These are phyloP conservation scores for Allomyces macrogynus DNA, from an alignment of 192 early-diverging fungal genomes.

Conservation along the genomic window DNA sequence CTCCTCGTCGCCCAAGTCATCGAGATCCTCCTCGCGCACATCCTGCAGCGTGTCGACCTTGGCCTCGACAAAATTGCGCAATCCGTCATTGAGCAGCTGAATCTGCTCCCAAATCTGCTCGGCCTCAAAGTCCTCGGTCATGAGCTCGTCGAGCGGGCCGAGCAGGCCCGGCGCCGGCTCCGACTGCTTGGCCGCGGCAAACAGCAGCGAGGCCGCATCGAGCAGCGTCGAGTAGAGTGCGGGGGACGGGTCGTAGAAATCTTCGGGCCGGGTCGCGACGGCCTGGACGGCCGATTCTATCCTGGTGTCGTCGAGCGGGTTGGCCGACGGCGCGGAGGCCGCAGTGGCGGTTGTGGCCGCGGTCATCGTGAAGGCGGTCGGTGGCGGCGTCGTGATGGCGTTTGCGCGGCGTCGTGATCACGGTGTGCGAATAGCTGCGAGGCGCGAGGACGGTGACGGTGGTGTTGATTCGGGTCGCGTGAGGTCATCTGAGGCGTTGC, in stretches of 20 bases:
- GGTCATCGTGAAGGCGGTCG: no score
- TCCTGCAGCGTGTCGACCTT: conserved; percentile 10
- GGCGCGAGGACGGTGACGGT: no score
- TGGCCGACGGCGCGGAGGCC: no score
- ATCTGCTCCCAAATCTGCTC: conserved; percentile 92
- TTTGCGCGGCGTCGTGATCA: no score
- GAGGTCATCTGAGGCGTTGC: no score
- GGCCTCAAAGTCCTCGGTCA: conserved; percentile 49
- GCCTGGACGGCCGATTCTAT: neutral
- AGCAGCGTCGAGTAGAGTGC: neutral
- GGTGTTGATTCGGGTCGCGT: no score
- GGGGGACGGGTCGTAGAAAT: neutral
- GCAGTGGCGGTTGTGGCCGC: no score
- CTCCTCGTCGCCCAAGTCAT: conserved; percentile 17
- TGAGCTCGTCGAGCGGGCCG: conserved; percentile 34
- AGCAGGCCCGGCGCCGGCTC: conserved; percentile 22
- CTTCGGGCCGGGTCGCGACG: neutral
- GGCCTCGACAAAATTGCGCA: conserved; percentile 32
- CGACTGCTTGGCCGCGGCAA: conserved; percentile 1
- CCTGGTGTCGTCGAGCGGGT: neutral
- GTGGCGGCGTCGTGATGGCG: no score
- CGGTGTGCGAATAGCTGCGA: no score
- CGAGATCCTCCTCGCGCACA: conserved; percentile 13
- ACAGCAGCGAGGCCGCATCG: neutral
- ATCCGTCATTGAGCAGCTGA: conserved; percentile 60